phyloP scores from a whole-genome alignment of 805 yeast genomes.

The Sugiyamaella smithiae region DNA sequence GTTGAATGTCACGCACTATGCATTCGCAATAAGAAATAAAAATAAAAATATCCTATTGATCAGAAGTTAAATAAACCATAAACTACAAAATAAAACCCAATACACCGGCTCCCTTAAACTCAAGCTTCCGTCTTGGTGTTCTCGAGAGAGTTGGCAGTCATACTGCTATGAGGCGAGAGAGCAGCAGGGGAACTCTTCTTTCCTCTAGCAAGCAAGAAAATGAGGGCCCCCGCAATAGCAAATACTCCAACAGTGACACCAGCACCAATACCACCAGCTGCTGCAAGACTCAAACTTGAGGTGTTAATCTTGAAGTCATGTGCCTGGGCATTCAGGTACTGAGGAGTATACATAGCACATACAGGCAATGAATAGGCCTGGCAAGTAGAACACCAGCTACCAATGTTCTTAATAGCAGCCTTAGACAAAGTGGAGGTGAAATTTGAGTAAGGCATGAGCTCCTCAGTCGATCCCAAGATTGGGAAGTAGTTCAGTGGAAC shows the following conservation, averaged over 20 bases:
- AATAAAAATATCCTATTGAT: too few relatives aligned
- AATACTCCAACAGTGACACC: slow-evolving; percentile 45
- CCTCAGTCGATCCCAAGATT: slow-evolving; percentile 36
- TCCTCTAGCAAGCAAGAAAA: slow-evolving; percentile 20
- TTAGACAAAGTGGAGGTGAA: slow-evolving; percentile 33
- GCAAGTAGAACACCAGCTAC: slow-evolving; percentile 44
- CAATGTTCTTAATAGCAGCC: slow-evolving; percentile 31
- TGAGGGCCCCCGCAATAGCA: slow-evolving; percentile 35
- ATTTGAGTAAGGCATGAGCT: slow-evolving; percentile 38
- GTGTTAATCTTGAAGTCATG: slow-evolving; percentile 24
- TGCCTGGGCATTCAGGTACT: slow-evolving; percentile 25
- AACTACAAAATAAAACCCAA: too few relatives aligned
- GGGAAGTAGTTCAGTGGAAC: slow-evolving; percentile 38
- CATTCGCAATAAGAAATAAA: too few relatives aligned
- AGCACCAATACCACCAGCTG: slow-evolving; percentile 53
- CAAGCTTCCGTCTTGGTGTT: not conserved
- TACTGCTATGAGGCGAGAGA: not conserved
- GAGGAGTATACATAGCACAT: slow-evolving; percentile 36
- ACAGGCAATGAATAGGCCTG: slow-evolving; percentile 29
- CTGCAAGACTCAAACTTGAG: slow-evolving; percentile 35
- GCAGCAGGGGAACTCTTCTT: not conserved
- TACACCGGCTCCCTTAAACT: too few relatives aligned
- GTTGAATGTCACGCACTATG: too few relatives aligned
- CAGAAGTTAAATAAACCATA: too few relatives aligned
- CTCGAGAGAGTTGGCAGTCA: not conserved